Base-by-base conservation (phyloP, 2,329 filamentous ascomycete genomes). In the Pseudogymnoascus destructans region DNA sequence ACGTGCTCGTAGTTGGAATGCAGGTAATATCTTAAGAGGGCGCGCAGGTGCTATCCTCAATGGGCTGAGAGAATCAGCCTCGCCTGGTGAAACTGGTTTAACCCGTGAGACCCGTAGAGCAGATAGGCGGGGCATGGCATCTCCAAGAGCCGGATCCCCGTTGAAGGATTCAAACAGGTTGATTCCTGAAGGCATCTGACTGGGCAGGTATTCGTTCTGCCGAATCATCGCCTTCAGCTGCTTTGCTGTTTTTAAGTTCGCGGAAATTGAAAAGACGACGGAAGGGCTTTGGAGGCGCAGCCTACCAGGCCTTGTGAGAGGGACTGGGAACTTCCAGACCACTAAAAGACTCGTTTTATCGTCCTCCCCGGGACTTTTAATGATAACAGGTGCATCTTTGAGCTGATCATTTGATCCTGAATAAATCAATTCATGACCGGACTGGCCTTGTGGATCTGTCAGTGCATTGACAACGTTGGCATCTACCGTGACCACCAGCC, bases 151-250 rank as follows among this genome's bases (percentile, higher is more conserved):
- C 19, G 82, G 79, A 66, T 90, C 87, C 61, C 75, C 75, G 57
- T 78, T 77, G 61, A 92, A 87, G 2, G 87, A 79, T 66, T 87
- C 84, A 11, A 93, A 79, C n/a, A 92, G 74, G 68, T 92, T 93
- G 62, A 88, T 75, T 1, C 86, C 84, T 5, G 84, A 79, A 0
- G 87, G 83, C 23, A 84, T 72, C 59, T 82, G 80, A 66, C 84
- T 88, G 33, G 80, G 79, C 30, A 92, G 76, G 66, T 89, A 89
- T 57, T 86, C 83, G 59, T 80, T 75, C 8, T 74, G 72, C 19
- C 70, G 62, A 8, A 72, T 70, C 35, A 75, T 73, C 9, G 70
- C 68, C 35, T 73, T 70, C 10, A 73, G 70, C 35, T 72, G 67
- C 30, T 76, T 72, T 11, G 73, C 70, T 2, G 80, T 78, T 65